Evolutionary conservation across 441 rosid species (phyloP), one percentile per base, ranked within the genome.

Genomic region (Erysimum pusillum): DNA sequence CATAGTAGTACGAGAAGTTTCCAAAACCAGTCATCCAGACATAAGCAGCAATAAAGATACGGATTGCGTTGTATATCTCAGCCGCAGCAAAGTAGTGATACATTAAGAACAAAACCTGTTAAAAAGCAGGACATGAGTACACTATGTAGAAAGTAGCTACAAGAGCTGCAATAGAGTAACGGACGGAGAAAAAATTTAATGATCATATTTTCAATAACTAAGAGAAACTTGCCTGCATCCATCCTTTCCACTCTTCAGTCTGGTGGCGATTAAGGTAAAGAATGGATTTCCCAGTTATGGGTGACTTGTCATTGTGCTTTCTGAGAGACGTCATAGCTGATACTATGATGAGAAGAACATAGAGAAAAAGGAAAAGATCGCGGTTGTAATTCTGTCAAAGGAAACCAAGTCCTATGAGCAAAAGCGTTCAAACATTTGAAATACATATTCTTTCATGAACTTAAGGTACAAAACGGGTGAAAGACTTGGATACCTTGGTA

Each of bases 1-100:
- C 85, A 81, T 96, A 93, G 87, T 96, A 96, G 75, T 93, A 96
- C 5, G 99, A 93, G 82, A 96, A 96, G 84, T 93, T 96, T 57
- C 98, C 98, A 77, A 93, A 95, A 69, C 99, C 98, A 56, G 99
- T 95, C 97, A 95, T 90, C 96, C 97, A 95, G 44, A 95, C 99
- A 82, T 93, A 95, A 28, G 99, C 98, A 69, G 98, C 99, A 76
- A 95, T 95, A 68, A 95, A 90, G 78, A 95, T 58, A 59, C 98
- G 98, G 69, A 95, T 90, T n/a, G 99, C 95, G 34, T 93, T 95
- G 87, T 90, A 91, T 66, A 92, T 85, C 91, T 94, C 98, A 22
- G 88, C 75, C 53, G 99, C 98, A 63, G 98, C 97, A 82, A 94
- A 92, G 85, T 94, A 94, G 85, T 94, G 99, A 74, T 92, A 94